Base-by-base conservation (phyloP, 139 green algal species). In the Chlamydomonas sphaeroides region DNA sequence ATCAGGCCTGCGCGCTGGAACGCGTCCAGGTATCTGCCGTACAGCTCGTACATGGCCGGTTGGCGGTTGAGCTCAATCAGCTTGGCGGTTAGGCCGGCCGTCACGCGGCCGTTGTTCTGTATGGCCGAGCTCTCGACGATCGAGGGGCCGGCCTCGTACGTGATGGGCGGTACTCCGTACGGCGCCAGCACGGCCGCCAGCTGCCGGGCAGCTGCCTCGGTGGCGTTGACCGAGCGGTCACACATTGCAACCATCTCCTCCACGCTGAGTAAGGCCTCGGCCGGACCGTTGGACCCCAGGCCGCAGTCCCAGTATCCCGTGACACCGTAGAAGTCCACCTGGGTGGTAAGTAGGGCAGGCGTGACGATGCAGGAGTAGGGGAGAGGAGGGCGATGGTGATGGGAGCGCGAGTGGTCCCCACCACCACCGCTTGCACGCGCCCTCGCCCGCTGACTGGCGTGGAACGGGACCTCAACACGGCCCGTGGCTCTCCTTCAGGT, bases 111-210 rank as follows among this genome's bases (percentile, higher is more conserved):
- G 18, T 26, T 26, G 26, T 28, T 20, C 10, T 56, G 36, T 2
- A 88, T 88, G 48, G 73, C 77, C 33, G 77, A 78, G 1, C 35
- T 42, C 68, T 88, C 84, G 26, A 88, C 63, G 30, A 88, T 81
- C 5, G 61, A 78, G 1, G 77, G 84, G 1, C 85, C 85, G 0
- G 65, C 79, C 42, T 89, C 85, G 42, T 89, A 89, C 17, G 72
- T 80, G 15, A 80, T 76, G 28, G 86, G 53, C 14, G 72, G 79
- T 33, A 84, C 11, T 41, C 63, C 63, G 41, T 68, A 84, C 33
- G 59, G 6, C 0, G 61, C 61, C 18, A 68, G 69, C 4, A 48
- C 26, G 0, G 62, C 39, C 28, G 45, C 72, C 21, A 86, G 35
- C 30, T n/a, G 48, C 7, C 33, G 30, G 23, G 68, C 30, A 20